Evolutionary conservation across 73 alveolate species (phyloP), one percentile per base, ranked within the genome.

Genomic region (Symbiodinium pilosum): DNA sequence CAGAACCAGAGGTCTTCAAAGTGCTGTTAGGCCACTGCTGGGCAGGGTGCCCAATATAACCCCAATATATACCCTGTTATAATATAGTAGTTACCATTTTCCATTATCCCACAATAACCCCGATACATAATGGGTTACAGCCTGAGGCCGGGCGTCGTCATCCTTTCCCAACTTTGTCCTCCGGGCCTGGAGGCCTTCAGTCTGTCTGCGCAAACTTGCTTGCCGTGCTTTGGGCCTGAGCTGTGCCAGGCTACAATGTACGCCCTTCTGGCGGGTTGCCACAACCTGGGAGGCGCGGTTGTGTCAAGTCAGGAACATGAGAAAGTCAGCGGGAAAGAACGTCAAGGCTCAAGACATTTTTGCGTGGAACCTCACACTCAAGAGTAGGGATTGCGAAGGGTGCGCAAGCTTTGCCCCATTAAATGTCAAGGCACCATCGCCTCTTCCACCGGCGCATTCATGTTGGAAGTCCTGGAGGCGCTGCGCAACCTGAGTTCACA

Each of bases 211-310:
- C 39, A 36, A 11, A n/a, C 4, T 36, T 36, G 7, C 59, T 6
- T 9, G 59, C 6, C n/a, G 47, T 2, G 8, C 7, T 43, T 34
- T 4, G 56, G 84, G 94, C 95, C 87, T 3, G 86, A 44, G 4
- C 86, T 88, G 68, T 84, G n/a, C 43, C 86, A 92, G 54, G 99
- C 99, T 54, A 93, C 99, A 11, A 83, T 93, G 93, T 93, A 93
- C 20, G 99, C 99, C 24, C 83, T 93, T 39, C 87, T 93, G 52
- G 99, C 99, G 16, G 99, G 99, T 20, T 93, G 98, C 86, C 91
- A 69, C 98, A 92, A 92, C 47, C 43, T 92, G 98, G 98, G 98
- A 14, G 98, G 95, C 43, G 1, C 41, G 81, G 18, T n/a, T n/a
- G n/a, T n/a, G n/a, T n/a, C n/a, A n/a, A n/a, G n/a, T n/a, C n/a